Evolutionary conservation across 805 yeast genomes (phyloP).

Genomic region (Diddensiella santjacobensis): DNA sequence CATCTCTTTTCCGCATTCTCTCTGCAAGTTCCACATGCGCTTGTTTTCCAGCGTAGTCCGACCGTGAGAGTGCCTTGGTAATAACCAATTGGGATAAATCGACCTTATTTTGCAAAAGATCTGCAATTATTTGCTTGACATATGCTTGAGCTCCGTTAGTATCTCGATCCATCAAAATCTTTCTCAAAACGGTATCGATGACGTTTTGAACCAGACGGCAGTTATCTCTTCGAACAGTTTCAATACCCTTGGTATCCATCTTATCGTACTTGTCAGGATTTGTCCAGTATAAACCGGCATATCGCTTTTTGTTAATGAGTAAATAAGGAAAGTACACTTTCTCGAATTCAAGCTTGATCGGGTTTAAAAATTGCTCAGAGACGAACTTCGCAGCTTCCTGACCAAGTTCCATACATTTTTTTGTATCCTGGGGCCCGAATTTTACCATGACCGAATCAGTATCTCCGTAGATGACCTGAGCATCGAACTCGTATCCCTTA

Average conservation of each 20-base stretch:
- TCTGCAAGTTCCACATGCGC: constrained; percentile 97
- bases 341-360: constrained; percentile 93
- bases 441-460: constrained; percentile 99
- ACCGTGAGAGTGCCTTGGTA: constrained; percentile 83
- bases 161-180: constrained; percentile 81
- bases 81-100: constrained; percentile 93
- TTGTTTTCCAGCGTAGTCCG: constrained; percentile 92
- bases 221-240: constrained; percentile 96
- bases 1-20: constrained; percentile 92
- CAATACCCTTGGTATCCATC: constrained; percentile 97
- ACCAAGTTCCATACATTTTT: constrained; percentile 84
- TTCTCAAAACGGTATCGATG: constrained; percentile 82
- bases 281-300: constrained; percentile 97
- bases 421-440: constrained; percentile 79
- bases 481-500: constrained; percentile 80
- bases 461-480: constrained; percentile 94
- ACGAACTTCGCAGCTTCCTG: constrained; percentile 91
- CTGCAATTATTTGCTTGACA: constrained; percentile 85
- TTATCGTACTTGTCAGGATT: constrained; percentile 87
- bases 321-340: constrained; percentile 94
- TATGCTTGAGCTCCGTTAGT: constrained; percentile 78
- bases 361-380: constrained; percentile 70
- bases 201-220: constrained; percentile 93
- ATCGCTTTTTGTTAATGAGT: constrained; percentile 90
- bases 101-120: constrained; percentile 81